Conservation (phyloP, 78 protist genomes). For the Bodo saltans region DNA sequence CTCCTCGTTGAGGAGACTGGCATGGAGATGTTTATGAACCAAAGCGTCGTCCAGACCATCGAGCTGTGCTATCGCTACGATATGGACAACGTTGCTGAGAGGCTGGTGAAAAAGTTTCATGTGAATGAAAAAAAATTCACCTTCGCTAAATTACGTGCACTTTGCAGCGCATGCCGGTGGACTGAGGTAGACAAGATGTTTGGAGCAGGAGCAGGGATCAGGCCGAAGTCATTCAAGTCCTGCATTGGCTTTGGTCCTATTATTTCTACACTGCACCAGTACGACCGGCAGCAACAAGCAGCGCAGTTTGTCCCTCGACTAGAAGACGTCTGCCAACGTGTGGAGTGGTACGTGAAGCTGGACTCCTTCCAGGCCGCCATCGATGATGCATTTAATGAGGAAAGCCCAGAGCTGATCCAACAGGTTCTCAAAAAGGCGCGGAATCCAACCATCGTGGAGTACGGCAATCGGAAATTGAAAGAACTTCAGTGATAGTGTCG, state of each 20-base stretch:
- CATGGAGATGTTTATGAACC: not conserved
- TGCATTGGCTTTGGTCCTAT: not conserved
- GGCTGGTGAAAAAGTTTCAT: not conserved
- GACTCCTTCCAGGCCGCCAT: not conserved
- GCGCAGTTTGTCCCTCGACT: not conserved
- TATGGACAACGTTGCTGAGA: not conserved
- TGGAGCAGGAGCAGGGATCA: not conserved
- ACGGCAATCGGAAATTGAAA: not conserved
- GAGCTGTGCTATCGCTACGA: not conserved
- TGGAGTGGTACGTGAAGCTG: not conserved
- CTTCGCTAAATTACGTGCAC: not conserved
- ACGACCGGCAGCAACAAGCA: not conserved
- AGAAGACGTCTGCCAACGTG: not conserved
- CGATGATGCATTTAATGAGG: not conserved
- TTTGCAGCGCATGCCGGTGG: not conserved
- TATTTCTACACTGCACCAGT: not conserved
- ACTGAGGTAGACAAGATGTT: not conserved
- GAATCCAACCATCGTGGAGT: not conserved
- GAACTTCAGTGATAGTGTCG: no score
- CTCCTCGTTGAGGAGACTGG: not conserved
- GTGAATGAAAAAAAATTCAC: not conserved
- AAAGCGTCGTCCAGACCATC: not conserved
- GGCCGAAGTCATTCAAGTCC: not conserved
- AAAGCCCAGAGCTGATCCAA: not conserved
- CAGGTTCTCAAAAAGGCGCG: not conserved